These are phyloP conservation scores for Cladosporium sp. DNA, from an alignment of 2,329 filamentous ascomycete species.

Conservation along the genomic window DNA sequence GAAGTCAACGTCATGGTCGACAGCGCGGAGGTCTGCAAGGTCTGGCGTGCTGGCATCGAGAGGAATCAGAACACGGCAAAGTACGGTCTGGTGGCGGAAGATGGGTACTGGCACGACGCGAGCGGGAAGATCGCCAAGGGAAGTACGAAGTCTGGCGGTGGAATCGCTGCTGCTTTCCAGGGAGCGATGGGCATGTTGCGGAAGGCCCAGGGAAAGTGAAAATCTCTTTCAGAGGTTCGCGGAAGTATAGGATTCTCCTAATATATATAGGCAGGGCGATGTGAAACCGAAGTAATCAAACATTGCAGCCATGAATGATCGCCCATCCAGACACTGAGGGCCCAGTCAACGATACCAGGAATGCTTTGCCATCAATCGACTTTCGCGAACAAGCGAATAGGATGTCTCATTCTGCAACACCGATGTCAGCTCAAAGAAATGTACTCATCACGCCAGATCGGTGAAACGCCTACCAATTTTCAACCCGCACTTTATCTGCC, in stretches of 20 bases:
- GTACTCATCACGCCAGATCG: no score
- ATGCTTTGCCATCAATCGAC: no score
- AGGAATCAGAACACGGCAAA: conserved; percentile 65
- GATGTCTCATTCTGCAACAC: no score
- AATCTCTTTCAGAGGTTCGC: no score
- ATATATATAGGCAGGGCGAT: background rate
- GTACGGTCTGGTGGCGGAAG: conserved; percentile 57
- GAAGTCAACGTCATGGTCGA: conserved; percentile 78
- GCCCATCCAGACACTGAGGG: no score
- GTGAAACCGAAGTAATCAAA: background rate
- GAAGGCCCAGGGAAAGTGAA: background rate
- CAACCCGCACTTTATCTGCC: no score
- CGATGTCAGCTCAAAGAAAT: no score
- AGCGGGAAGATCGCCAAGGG: conserved; percentile 43
- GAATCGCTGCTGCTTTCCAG: background rate
- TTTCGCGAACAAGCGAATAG: no score
- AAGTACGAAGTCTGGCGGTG: conserved; percentile 20
- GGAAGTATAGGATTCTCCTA: no score
- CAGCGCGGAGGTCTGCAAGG: conserved; percentile 57
- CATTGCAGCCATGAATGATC: no score
- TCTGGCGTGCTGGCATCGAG: conserved; percentile 32
- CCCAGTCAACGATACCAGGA: no score
- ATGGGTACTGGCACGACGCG: conserved; percentile 64
- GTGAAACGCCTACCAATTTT: no score
- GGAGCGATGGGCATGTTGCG: background rate